phyloP scores from a whole-genome alignment of 108 stramenopile genomes.

The Cyclotella cryptica region DNA sequence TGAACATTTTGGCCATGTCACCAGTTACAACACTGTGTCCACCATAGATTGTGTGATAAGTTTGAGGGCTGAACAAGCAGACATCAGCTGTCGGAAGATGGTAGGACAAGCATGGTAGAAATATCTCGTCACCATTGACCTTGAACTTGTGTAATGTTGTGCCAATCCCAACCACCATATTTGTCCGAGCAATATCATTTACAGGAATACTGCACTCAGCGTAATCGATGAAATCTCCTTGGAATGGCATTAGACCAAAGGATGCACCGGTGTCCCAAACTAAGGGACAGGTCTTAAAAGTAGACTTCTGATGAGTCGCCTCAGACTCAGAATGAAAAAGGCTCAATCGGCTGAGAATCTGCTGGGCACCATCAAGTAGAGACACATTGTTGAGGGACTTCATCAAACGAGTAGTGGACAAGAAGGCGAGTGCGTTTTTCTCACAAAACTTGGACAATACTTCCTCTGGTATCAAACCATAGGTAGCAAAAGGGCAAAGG shows the following conservation, averaged over 20 bases:
- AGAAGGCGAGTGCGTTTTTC: background rate
- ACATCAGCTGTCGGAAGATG: slow-evolving; percentile 15
- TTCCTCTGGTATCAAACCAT: slow-evolving; percentile 5
- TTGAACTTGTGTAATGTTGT: slow-evolving; percentile 8
- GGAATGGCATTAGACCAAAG: slow-evolving; percentile 16
- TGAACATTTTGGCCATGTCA: background rate
- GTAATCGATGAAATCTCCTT: slow-evolving; percentile 24
- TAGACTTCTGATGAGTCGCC: no score
- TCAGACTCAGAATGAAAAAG: background rate
- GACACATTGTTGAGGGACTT: background rate
- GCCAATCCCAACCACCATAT: slow-evolving; percentile 23
- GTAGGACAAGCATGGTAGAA: background rate
- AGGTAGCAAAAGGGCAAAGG: background rate
- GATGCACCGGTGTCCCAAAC: slow-evolving; percentile 37
- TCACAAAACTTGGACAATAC: background rate
- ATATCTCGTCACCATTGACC: no score
- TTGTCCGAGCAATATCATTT: background rate
- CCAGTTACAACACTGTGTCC: slow-evolving; percentile 3
- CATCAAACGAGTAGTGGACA: background rate
- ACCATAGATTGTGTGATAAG: background rate
- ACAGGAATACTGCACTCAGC: slow-evolving; percentile 8
- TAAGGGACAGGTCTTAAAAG: slow-evolving; percentile 2
- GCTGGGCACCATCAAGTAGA: background rate
- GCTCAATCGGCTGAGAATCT: background rate
- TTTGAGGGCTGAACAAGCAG: slow-evolving; percentile 23